Base-by-base conservation (phyloP, 257 asterid species). In the Capsicum rhomboideum region DNA sequence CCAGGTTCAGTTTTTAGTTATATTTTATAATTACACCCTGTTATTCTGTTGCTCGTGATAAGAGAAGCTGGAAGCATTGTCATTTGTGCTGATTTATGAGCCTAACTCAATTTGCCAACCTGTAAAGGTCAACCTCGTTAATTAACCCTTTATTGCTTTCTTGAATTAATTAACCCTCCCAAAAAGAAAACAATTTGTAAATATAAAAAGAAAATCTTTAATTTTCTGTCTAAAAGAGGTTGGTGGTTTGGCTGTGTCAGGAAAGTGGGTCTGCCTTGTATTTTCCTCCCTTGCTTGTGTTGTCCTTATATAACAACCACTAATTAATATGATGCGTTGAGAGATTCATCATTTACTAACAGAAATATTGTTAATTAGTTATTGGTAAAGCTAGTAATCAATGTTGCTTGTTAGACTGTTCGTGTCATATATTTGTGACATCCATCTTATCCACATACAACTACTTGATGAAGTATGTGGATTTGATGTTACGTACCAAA, bases 221-320 rank as follows among this genome's bases (percentile, higher is more conserved):
- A 72, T 6, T 21, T 75, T 75, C 56, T 16, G 44, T 75, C 44
- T 26, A 8, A 78, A 81, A 59, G 28, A 86, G 89, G 88, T 86
- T 81, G 94, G 92, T 90, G 63, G 82, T 75, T 83, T 91, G 91
- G 88, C 90, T 78, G 78, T 88, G 88, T 92, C 92, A 86, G 68
- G 59, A 84, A 78, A 87, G 50, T 88, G 80, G 84, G 87, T 74
- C 56, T 56, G 44, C 61, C 78, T 55, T 55, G 14, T n/a, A 58
- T 87, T 59, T 75, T 86, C 81, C 20, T 2, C 3, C 18, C 20
- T 74, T 78, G 69, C 66, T 72, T 56, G 26, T 80, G 71, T 85
- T 46, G 34, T 83, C 80, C 26, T 59, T 10, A 26, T 26, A 26
- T 26, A 26, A 63, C 40, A 26, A 18, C 71, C 71, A 63, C 71